Base-by-base conservation (phyloP, 371 early-diverging fungal genomes). In the Choanephora cucurbitarum region DNA sequence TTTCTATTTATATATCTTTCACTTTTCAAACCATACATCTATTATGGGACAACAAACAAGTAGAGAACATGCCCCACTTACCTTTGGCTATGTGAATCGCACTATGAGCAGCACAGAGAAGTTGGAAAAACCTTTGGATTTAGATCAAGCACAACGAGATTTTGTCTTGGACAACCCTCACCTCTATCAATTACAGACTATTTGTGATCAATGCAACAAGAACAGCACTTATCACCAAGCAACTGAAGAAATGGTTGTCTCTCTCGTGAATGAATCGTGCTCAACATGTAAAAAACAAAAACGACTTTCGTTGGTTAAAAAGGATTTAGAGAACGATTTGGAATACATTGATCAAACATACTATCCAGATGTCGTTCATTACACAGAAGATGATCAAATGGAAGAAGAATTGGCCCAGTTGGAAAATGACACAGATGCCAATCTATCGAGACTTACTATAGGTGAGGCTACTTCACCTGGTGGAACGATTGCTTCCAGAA, bases 291-390 rank as follows among this genome's bases (percentile, higher is more conserved):
- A 55, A 54, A 54, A 51, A 11, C 54, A 57, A 17, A 67, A 67
- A n/a, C 13, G 67, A 37, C 31, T 67, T n/a, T 67, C 67, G 24
- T 28, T 67, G 49, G 56, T 67, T 13, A 21, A 46, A 50, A 67
- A 49, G 47, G 58, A 62, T 33, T 55, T 67, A 31, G 58, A 45
- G 46, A 59, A 69, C 4, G 69, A 69, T 44, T 43, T 69, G 22
- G 59, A 65, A 23, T 69, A 69, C 37, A 59, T 69, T 19, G 69
- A 69, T 34, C 59, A 69, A 34, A 69, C 62, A 1, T 69, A 69
- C 22, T 69, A 69, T 11, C 62, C 69, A 1, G 62, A 61, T 43
- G 28, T 69, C 13, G 44, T 55, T 13, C 69, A 65, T 44, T 69
- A 44, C 31, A 39, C 18, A 6, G 15, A 44, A 14, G 47, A 47